Conservation (phyloP, 75 land plant species). For the Pinus albicaulis region DNA sequence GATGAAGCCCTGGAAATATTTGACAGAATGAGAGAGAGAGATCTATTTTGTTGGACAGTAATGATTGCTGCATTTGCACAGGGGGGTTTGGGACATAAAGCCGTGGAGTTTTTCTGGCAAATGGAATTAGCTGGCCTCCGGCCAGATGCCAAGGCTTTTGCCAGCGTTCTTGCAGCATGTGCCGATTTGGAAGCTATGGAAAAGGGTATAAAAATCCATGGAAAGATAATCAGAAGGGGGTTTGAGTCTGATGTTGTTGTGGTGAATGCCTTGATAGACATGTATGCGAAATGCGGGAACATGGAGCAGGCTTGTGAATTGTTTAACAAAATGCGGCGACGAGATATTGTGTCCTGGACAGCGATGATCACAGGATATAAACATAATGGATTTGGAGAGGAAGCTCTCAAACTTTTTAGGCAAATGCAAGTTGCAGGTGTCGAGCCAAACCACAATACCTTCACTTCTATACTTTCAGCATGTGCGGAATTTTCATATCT, state of each 20-base stretch:
- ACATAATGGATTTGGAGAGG: slow-evolving; percentile 19
- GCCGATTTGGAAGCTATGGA: slow-evolving; percentile 33
- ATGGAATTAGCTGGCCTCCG: neutral
- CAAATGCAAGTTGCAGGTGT: slow-evolving; percentile 14
- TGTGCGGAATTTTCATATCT: slow-evolving; percentile 20
- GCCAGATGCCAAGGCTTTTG: slow-evolving; percentile 46
- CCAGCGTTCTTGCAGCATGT: slow-evolving; percentile 63
- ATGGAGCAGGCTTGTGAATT: slow-evolving; percentile 24
- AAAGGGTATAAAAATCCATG: slow-evolving; percentile 53
- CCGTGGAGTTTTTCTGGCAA: neutral
- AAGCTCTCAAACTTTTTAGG: slow-evolving; percentile 13
- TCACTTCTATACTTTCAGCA: slow-evolving; percentile 37
- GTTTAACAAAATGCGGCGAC: slow-evolving; percentile 42
- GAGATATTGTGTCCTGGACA: slow-evolving; percentile 37
- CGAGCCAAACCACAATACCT: slow-evolving; percentile 16
- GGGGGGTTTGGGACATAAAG: neutral
- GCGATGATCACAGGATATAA: slow-evolving; percentile 44
- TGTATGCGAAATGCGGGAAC: neutral
- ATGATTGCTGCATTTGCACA: neutral
- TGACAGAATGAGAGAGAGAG: slow-evolving; percentile 1
- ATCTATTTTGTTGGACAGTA: neutral
- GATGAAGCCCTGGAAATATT: neutral
- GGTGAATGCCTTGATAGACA: slow-evolving; percentile 47
- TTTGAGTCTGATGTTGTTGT: slow-evolving; percentile 24
- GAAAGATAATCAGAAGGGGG: slow-evolving; percentile 20